Conservation (phyloP, 108 stramenopile species). For the Cyclotella baltica region DNA sequence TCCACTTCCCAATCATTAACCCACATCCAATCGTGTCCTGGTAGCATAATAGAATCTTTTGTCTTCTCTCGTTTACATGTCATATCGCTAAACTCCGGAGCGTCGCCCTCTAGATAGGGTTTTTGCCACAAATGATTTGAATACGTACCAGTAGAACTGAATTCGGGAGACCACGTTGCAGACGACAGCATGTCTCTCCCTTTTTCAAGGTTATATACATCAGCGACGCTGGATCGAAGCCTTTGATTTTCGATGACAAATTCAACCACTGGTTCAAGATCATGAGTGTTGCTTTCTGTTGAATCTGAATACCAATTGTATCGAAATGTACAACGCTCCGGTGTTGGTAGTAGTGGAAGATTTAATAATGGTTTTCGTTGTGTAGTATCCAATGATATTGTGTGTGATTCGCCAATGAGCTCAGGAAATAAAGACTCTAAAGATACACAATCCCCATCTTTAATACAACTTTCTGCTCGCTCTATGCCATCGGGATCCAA, state of each 20-base stretch:
- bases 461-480: neutral
- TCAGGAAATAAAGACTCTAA: constrained; percentile 11
- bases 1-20: constrained; percentile 83
- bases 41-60: constrained; percentile 69
- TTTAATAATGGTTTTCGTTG: constrained; percentile 7
- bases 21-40: constrained; percentile 84
- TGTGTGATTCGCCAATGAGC: constrained; percentile 1
- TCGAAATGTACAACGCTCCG: constrained; percentile 2
- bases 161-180: constrained; percentile 71
- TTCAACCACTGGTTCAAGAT: constrained; percentile 80
- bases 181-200: constrained; percentile 76
- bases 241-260: constrained; percentile 83
- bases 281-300: constrained; percentile 10
- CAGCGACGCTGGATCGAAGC: constrained; percentile 56
- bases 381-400: constrained; percentile 6
- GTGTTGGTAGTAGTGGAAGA: constrained; percentile 21
- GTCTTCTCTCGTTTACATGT: constrained; percentile 61
- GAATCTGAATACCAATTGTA: constrained; percentile 6
- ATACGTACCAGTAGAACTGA: neutral
- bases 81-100: constrained; percentile 79
- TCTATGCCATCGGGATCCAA: neutral
- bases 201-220: constrained; percentile 68
- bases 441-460: constrained; percentile 3
- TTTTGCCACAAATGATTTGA: constrained; percentile 58
- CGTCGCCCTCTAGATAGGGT: constrained; percentile 81